These are phyloP conservation scores for Eucalyptus camaldulensis DNA, from an alignment of 345 rosid genomes.

Conservation along the genomic window DNA sequence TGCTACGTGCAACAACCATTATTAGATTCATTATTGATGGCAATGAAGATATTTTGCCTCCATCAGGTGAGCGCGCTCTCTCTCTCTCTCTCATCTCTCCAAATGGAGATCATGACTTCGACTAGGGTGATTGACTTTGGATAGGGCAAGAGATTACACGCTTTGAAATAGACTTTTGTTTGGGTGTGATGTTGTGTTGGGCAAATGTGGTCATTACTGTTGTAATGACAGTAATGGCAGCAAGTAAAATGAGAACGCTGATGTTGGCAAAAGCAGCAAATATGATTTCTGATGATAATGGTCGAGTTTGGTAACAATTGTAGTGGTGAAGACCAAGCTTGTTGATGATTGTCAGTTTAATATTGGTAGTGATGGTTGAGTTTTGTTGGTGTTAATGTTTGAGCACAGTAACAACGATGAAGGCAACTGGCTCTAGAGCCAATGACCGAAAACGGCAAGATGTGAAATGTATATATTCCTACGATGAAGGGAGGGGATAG, in stretches of 20 bases:
- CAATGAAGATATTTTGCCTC: fast-evolving
- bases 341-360: not conserved
- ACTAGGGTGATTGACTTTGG: not conserved
- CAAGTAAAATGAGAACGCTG: fast-evolving
- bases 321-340: not conserved
- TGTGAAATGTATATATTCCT: not conserved
- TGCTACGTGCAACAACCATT: fast-evolving
- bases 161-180: not conserved
- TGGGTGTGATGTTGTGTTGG: not conserved
- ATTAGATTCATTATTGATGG: fast-evolving
- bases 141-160: no score
- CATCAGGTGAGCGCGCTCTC: fast-evolving
- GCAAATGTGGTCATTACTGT: fast-evolving
- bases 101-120: not conserved
- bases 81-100: not conserved
- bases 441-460: fast-evolving
- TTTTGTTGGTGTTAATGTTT: fast-evolving
- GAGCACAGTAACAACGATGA: fast-evolving
- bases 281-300: fast-evolving
- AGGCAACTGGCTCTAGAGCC: fast-evolving
- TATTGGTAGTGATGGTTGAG: fast-evolving
- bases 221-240: fast-evolving
- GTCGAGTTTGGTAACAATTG: not conserved
- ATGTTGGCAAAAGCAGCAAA: fast-evolving
- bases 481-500: not conserved